Conservation (phyloP, 345 rosid species). For the Eucalyptus sp. region DNA sequence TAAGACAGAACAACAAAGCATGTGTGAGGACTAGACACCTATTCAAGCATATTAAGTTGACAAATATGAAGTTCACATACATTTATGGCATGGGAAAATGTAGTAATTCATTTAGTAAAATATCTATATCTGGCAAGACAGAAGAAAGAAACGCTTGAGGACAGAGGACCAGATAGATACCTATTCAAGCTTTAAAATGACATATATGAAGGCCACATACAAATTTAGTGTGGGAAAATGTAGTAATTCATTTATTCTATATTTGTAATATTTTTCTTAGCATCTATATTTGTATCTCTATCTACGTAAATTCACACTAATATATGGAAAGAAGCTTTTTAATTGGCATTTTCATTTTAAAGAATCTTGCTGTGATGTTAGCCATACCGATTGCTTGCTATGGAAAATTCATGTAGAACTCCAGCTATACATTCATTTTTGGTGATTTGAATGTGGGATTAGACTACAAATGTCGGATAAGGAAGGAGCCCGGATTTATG, state of each 20-base stretch:
- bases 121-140: no score
- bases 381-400: not conserved
- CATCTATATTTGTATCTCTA: not conserved
- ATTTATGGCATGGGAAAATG: no score
- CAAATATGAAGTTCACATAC: no score
- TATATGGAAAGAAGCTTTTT: not conserved
- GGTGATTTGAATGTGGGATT: no score
- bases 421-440: not conserved
- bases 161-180: not conserved
- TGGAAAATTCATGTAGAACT: not conserved
- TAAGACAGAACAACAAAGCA: no score
- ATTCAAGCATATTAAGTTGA: no score
- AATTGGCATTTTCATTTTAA: not conserved
- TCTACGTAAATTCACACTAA: not conserved
- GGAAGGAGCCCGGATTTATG: not conserved
- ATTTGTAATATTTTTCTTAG: not conserved
- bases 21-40: no score
- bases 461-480: not conserved
- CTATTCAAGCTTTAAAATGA: not conserved
- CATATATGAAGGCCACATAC: not conserved
- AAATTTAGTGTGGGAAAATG: not conserved
- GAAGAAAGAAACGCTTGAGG: no score
- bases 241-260: not conserved
- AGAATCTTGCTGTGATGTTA: not conserved
- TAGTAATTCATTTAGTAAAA: no score